Base-by-base conservation (phyloP, 148 eudicot species). In the Oxyria digyna region DNA sequence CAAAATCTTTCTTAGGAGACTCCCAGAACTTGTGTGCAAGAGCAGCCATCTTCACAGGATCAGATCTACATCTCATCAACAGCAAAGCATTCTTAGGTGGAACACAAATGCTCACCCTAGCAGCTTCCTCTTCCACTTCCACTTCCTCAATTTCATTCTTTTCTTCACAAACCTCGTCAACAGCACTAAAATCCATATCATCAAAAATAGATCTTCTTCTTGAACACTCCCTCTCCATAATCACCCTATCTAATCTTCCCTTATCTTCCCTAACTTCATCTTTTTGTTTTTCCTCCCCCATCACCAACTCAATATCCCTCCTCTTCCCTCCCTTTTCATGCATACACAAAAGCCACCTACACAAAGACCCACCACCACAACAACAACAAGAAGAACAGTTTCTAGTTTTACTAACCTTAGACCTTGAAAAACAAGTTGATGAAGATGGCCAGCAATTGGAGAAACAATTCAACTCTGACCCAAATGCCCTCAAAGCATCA, bases 21-120 rank as follows among this genome's bases (percentile, higher is more conserved):
- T 87, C 91, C 81, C 79, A 81, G n/a, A 84, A 72, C 41, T 84
- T 79, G 29, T 68, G 78, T 15, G 91, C 80, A 62, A 92, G 83
- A 41, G 91, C 83, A 7, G 86, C 81, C 84, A 89, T 84, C 64
- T 84, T 86, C 68, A 83, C 54, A 0, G 96, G 98, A 83, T 93
- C 95, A 76, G 96, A 89, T 85, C 94, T 87, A 69, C 96, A 93
- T 71, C 98, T 81, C 98, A 92, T 92, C 74, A 92, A 73, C 74
- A 92, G 78, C 54, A 92, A 72, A 1, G 98, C 98, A 76, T 92
- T 92, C 75, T 86, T 89, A 0, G 98, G 98, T 0, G 98, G 98
- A 0, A 92, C 64, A 78, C 94, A 89, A 24, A 90, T 67, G 66
- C 96, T 90, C 40, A 82, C 79, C 69, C 96, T 85, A 20, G 69